Conservation (phyloP, 345 rosid genomes). For the Gossypium rotundifolium region DNA sequence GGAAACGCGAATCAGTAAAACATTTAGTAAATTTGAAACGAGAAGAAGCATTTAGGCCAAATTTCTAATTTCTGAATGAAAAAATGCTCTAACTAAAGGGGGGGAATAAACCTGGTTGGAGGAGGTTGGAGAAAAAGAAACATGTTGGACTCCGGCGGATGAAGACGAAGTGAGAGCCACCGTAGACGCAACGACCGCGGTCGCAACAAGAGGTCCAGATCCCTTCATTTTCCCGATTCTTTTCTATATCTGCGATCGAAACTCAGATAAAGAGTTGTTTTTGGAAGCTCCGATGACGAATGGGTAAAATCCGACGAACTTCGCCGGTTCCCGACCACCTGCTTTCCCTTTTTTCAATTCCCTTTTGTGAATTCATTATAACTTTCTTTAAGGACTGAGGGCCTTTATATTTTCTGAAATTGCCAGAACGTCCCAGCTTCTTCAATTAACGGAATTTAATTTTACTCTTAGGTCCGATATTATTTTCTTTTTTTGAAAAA, state of each 20-base stretch:
- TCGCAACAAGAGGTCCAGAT: constrained; percentile 34
- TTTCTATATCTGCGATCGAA: background rate
- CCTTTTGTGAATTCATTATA: background rate
- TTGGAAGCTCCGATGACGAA: background rate
- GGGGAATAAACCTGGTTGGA: constrained; percentile 15
- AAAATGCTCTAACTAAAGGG: background rate
- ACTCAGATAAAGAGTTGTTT: background rate
- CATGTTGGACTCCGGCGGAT: constrained; percentile 9
- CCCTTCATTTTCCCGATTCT: constrained; percentile 28
- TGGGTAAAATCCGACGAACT: constrained; percentile 32
- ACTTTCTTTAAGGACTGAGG: no score
- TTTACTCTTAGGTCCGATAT: constrained; percentile 7
- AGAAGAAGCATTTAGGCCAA: background rate
- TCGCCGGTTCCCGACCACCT: constrained; percentile 37
- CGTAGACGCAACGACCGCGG: constrained; percentile 44
- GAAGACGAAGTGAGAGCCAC: constrained; percentile 42
- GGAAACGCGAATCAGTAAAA: background rate
- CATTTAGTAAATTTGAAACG: background rate
- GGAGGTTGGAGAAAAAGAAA: background rate
- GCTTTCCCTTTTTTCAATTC: background rate
- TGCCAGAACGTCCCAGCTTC: background rate
- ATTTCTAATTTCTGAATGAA: background rate
- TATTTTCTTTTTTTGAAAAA: background rate
- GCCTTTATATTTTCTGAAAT: background rate
- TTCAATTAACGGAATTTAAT: constrained; percentile 13